Conservation (phyloP, 257 asterid species). For the Henckelia pumila region DNA sequence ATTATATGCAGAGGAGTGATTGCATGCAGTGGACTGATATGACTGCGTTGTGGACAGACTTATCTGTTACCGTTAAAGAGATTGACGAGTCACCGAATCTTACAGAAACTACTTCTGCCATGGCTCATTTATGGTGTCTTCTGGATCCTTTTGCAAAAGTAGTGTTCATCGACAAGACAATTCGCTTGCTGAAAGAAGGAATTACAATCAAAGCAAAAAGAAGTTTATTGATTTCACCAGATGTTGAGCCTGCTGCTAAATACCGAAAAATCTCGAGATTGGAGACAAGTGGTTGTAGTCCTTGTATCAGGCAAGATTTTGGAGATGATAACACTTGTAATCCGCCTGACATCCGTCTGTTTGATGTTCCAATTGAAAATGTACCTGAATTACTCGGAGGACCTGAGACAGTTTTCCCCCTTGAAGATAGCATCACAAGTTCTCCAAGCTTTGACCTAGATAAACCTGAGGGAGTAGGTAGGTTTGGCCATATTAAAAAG, state of each 20-base stretch:
- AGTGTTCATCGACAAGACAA: slow-evolving; percentile 78
- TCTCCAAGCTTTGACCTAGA: slow-evolving; percentile 40
- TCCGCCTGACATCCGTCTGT: slow-evolving; percentile 38
- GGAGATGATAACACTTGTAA: slow-evolving; percentile 42
- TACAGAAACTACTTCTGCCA: slow-evolving; percentile 50
- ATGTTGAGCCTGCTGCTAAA: slow-evolving; percentile 45
- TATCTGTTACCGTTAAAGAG: slow-evolving; percentile 51
- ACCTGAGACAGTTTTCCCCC: slow-evolving; percentile 34
- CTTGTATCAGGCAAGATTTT: slow-evolving; percentile 36
- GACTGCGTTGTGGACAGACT: slow-evolving; percentile 69
- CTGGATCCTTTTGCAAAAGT: slow-evolving; percentile 90
- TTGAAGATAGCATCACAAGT: slow-evolving; percentile 49
- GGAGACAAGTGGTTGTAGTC: slow-evolving; percentile 33
- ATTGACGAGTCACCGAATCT: slow-evolving; percentile 54
- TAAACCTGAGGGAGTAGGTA: slow-evolving; percentile 40
- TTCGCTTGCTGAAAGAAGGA: slow-evolving; percentile 81
- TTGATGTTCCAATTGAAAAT: slow-evolving; percentile 64
- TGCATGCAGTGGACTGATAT: slow-evolving; percentile 66
- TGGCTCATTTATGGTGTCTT: slow-evolving; percentile 87
- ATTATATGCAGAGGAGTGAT: slow-evolving; percentile 41
- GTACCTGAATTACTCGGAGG: slow-evolving; percentile 39
- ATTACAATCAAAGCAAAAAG: slow-evolving; percentile 60
- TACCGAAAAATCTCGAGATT: slow-evolving; percentile 41
- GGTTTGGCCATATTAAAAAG: slow-evolving; percentile 34
- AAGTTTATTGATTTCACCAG: slow-evolving; percentile 50